phyloP scores from a whole-genome alignment of 495 filamentous ascomycete genomes.

The Margaritispora aquatica region DNA sequence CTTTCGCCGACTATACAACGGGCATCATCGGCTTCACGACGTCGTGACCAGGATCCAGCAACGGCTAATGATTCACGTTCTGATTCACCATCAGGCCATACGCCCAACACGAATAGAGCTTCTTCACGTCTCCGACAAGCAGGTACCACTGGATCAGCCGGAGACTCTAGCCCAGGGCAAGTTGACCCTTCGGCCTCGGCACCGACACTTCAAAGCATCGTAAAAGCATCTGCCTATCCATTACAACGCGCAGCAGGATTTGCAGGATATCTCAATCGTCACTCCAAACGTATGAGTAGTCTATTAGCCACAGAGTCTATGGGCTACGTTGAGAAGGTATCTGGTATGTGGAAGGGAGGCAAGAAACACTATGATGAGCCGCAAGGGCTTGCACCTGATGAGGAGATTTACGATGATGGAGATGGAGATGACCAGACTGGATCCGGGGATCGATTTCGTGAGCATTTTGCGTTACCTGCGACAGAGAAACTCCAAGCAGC shows the following conservation, averaged over 20 bases:
- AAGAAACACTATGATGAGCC: conserved; percentile 81
- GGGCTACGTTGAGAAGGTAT: conserved; percentile 96
- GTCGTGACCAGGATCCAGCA: conserved; percentile 3
- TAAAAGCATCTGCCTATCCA: conserved; percentile 71
- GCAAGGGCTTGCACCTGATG: conserved; percentile 58
- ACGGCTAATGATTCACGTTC: neutral
- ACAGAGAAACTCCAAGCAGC: conserved; percentile 84
- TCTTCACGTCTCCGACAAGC: conserved; percentile 18
- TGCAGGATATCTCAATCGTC: conserved; percentile 73
- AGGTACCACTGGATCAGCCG: conserved; percentile 31
- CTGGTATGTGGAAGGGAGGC: conserved; percentile 93
- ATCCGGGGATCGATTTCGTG: conserved; percentile 72
- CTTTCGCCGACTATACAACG: conserved; percentile 68
- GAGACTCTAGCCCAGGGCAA: conserved; percentile 27
- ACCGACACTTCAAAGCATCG: conserved; percentile 62
- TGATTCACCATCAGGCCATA: conserved; percentile 12
- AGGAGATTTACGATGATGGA: conserved; percentile 47
- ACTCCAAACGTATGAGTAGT: conserved; percentile 71
- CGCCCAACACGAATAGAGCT: neutral
- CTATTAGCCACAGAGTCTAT: conserved; percentile 89
- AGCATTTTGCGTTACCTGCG: conserved; percentile 81
- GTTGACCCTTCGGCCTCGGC: conserved; percentile 32
- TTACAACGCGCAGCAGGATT: conserved; percentile 80
- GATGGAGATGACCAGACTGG: conserved; percentile 56
- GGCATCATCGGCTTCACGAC: conserved; percentile 33